Base-by-base conservation (phyloP, 2,329 filamentous ascomycete species). In the Xylariaceae sp. region DNA sequence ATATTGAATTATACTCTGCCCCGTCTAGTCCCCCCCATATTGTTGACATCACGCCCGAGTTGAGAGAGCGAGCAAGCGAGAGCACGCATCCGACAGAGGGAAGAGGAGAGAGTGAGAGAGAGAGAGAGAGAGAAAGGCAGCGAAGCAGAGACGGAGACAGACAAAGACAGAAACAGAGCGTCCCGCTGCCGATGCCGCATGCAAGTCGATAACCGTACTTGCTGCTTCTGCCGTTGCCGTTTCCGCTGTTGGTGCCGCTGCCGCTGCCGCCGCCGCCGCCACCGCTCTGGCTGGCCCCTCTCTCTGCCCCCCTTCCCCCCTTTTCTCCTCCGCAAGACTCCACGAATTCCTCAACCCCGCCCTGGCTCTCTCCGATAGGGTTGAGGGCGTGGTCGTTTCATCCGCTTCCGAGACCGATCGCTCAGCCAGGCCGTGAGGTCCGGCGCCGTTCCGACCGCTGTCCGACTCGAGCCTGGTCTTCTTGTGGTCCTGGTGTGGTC, bases 331-430 rank as follows among this genome's bases (percentile, higher is more conserved):
- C 37, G 38, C 42, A 36, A 39, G 31, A 44, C 45, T 31, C 26
- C 36, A 49, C 42, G 39, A 49, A 36, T 33, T 39, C 29, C n/a
- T n/a, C n/a, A n/a, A n/a, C n/a, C 38, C 33, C 37, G 29, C 36
- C 36, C 43, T 48, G 39, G 42, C 40, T 42, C 34, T 37, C 42
- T 52, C 46, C 49, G 51, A 54, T 49, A 55, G 44, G 51, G 51
- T 45, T 54, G 51, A 43, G n/a, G 42, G 32, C 37, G 33, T 44
- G 34, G 21, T 38, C 41, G 31, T 45, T 32, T 48, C 47, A 36
- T 53, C 50, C 48, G 48, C 38, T 52, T 51, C 53, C 53, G 51
- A 55, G 45, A 53, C 49, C 52, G 45, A 49, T 38, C 38, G 39
- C 38, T 35, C 26, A 44, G 32, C 34, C 35, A 36, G 31, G 40